A percentile compares a stretch with the other conserved stretches of the same genome.
phyloP scores from a whole-genome alignment of 1,139 yeast species.

The Pichia sp. region DNA sequence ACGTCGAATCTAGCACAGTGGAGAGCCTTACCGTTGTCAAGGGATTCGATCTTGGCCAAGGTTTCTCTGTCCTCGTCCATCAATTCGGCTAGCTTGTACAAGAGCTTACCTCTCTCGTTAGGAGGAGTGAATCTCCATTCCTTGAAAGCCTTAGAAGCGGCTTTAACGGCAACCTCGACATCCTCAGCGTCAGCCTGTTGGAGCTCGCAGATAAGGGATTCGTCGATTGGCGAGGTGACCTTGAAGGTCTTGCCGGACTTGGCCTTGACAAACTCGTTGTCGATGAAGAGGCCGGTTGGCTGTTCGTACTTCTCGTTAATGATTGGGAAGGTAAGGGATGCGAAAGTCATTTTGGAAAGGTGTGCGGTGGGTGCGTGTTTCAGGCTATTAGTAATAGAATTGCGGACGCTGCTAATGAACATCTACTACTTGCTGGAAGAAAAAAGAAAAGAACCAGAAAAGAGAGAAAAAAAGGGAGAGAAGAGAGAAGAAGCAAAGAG shows the following conservation, averaged over 20 bases:
- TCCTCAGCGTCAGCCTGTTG: constrained; percentile 56
- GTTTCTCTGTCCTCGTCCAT: constrained; percentile 58
- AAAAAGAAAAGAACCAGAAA: not conserved
- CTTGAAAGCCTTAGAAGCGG: constrained; percentile 52
- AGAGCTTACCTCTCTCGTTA: constrained; percentile 52
- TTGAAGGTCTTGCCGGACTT: constrained; percentile 48
- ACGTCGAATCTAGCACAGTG: constrained; percentile 56
- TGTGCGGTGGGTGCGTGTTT: not conserved
- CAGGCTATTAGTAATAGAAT: not conserved
- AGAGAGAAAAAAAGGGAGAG: not conserved
- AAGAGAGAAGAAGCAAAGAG: not conserved
- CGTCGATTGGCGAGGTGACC: constrained; percentile 55
- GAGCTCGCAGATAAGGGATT: constrained; percentile 50
- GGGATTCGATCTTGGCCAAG: constrained; percentile 68
- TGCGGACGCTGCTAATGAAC: not conserved
- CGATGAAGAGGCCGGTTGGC: constrained; percentile 65
- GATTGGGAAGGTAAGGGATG: constrained; percentile 29
- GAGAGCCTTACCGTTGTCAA: constrained; percentile 78
- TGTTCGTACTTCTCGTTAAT: constrained; percentile 49
- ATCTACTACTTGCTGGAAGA: constrained; percentile 2
- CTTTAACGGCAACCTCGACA: constrained; percentile 55
- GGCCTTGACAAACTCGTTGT: constrained; percentile 55
- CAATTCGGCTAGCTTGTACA: constrained; percentile 62
- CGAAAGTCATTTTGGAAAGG: constrained; percentile 16
- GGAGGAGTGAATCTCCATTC: constrained; percentile 47